Conservation (phyloP, 2,329 filamentous ascomycete genomes). For the Didymella pomorum region DNA sequence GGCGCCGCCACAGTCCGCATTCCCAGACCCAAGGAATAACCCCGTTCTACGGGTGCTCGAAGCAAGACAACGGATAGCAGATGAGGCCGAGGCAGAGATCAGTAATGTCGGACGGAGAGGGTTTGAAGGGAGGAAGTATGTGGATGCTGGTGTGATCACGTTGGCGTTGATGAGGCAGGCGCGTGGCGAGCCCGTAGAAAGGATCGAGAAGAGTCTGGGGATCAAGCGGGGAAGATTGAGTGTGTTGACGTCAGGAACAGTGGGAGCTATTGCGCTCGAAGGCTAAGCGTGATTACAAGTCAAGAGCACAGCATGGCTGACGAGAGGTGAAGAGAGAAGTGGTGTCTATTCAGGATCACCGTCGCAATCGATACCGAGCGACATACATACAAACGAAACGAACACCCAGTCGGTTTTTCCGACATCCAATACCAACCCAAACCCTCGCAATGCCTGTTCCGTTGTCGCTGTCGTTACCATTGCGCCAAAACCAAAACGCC, state of each 20-base stretch:
- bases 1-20: constrained; percentile 40
- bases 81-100: constrained; percentile 63
- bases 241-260: constrained; percentile 34
- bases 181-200: constrained; percentile 40
- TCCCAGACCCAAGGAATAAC: constrained; percentile 54
- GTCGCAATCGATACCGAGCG: constrained; percentile 28
- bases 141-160: constrained; percentile 55
- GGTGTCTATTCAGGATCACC: constrained; percentile 11
- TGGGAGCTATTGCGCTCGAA: constrained; percentile 34
- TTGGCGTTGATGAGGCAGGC: constrained; percentile 45
- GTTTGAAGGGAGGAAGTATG: constrained; percentile 53
- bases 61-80: constrained; percentile 60
- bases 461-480: constrained; percentile 24
- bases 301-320: neutral
- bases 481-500: constrained; percentile 34
- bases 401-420: constrained; percentile 21
- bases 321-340: constrained; percentile 2
- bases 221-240: constrained; percentile 46
- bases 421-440: constrained; percentile 21
- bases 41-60: constrained; percentile 64
- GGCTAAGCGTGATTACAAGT: constrained; percentile 8
- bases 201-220: constrained; percentile 44
- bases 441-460: constrained; percentile 31
- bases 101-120: constrained; percentile 54
- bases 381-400: constrained; percentile 31